Conservation (phyloP, 495 filamentous ascomycete genomes). For the Margaritispora aquatica region DNA sequence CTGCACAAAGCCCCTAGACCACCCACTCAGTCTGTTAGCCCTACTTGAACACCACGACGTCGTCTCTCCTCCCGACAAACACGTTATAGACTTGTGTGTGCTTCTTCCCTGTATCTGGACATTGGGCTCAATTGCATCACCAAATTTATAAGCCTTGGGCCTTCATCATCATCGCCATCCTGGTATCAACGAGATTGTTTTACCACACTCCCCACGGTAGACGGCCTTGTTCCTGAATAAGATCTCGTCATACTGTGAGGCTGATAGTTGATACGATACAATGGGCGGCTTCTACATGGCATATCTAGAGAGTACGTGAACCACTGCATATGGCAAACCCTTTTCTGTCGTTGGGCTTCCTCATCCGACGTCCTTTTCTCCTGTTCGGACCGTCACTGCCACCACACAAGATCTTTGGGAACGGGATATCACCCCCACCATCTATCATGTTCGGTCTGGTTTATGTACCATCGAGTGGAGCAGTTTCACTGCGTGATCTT, state of each 20-base stretch:
- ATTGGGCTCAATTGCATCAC: constrained; percentile 52
- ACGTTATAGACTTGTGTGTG: constrained; percentile 23
- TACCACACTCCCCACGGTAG: constrained; percentile 17
- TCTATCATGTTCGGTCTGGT: constrained; percentile 1
- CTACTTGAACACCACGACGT: constrained; percentile 24
- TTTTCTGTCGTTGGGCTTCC: constrained; percentile 9
- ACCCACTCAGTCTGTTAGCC: constrained; percentile 25
- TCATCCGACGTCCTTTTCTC: constrained; percentile 14
- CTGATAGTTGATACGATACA: constrained; percentile 24
- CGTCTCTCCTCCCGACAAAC: constrained; percentile 21
- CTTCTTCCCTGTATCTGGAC: constrained; percentile 28
- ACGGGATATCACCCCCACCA: constrained; percentile 3
- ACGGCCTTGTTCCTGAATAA: constrained; percentile 18
- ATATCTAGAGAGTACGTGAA: constrained; percentile 56
- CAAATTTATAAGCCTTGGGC: constrained; percentile 23
- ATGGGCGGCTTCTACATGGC: constrained; percentile 59
- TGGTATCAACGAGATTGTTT: constrained; percentile 11
- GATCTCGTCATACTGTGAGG: constrained; percentile 7
- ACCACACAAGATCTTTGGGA: constrained; percentile 12
- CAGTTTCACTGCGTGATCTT: constrained; percentile 14
- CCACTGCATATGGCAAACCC: constrained; percentile 9
- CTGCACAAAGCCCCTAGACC: constrained; percentile 25
- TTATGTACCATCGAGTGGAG: constrained; percentile 5
- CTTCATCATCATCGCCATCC: constrained; percentile 13
- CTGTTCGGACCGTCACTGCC: neutral